Evolutionary conservation across 2,329 filamentous ascomycete species (phyloP).

Genomic region (Scorias spongiosa): DNA sequence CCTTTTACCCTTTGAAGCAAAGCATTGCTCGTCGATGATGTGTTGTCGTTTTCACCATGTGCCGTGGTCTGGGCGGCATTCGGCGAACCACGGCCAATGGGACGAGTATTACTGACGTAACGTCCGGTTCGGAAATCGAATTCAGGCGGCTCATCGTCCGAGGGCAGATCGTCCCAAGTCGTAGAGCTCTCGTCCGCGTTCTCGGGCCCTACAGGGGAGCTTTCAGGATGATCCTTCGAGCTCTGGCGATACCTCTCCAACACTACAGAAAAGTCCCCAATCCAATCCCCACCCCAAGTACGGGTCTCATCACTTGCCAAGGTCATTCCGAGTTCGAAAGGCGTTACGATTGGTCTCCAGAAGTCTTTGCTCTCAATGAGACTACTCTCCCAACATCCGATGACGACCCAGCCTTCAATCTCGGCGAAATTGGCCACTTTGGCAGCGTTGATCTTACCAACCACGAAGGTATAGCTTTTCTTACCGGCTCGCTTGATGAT

Average conservation of each 20-base stretch:
- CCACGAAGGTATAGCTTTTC: constrained; percentile 91
- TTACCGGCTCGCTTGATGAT: constrained; percentile 70
- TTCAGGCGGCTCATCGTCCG: constrained; percentile 51
- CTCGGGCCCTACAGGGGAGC: background rate
- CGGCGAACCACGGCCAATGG: constrained; percentile 36
- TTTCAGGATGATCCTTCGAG: constrained; percentile 8
- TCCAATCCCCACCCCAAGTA: constrained; percentile 80
- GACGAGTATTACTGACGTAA: constrained; percentile 63
- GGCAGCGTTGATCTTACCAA: constrained; percentile 88
- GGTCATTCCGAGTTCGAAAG: constrained; percentile 75
- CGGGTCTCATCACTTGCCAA: constrained; percentile 60
- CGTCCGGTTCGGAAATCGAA: constrained; percentile 83
- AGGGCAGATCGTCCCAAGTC: constrained; percentile 55
- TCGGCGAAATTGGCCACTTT: constrained; percentile 96
- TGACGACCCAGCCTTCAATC: constrained; percentile 89
- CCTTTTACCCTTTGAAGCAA: constrained; percentile 51
- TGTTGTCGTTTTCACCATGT: constrained; percentile 9
- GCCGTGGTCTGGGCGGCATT: background rate
- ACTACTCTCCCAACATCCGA: constrained; percentile 95
- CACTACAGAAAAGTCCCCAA: constrained; percentile 65
- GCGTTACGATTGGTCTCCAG: constrained; percentile 82
- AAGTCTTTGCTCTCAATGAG: constrained; percentile 80
- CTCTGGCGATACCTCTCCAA: constrained; percentile 27
- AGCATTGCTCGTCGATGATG: constrained; percentile 22
- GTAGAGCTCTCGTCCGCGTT: background rate